Evolutionary conservation across 306 rosid genomes (phyloP).

Genomic region (Acacia confusa): DNA sequence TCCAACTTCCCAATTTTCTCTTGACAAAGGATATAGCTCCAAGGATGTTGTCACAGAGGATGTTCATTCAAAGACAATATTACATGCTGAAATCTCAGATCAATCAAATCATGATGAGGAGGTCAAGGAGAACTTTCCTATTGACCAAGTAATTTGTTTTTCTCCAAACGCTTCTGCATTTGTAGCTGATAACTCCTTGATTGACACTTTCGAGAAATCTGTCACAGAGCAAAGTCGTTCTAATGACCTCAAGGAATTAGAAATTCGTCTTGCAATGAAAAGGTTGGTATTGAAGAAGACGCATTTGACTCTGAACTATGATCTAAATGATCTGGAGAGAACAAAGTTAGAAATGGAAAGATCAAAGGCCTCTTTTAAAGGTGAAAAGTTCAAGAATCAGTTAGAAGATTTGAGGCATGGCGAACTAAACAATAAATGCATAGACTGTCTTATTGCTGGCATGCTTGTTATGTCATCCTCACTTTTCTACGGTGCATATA

Average conservation of each 20-base stretch:
- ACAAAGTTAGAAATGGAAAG: slow-evolving; percentile 63
- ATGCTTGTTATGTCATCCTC: slow-evolving; percentile 64
- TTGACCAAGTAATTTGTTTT: slow-evolving; percentile 46
- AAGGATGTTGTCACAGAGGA: slow-evolving; percentile 37
- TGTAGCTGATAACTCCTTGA: slow-evolving; percentile 32
- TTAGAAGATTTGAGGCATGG: slow-evolving; percentile 64
- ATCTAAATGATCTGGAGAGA: slow-evolving; percentile 61
- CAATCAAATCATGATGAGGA: slow-evolving; percentile 39
- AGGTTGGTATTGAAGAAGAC: slow-evolving; percentile 58
- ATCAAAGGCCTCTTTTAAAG: slow-evolving; percentile 73
- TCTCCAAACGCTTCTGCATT: slow-evolving; percentile 40
- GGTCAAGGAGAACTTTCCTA: slow-evolving; percentile 32
- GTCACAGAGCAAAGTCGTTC: slow-evolving; percentile 66
- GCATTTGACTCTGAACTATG: slow-evolving; percentile 48
- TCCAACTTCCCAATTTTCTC: slow-evolving; percentile 30
- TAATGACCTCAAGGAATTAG: slow-evolving; percentile 68
- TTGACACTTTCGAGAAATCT: slow-evolving; percentile 51
- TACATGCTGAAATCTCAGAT: slow-evolving; percentile 27
- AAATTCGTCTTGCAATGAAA: slow-evolving; percentile 56
- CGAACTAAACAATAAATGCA: slow-evolving; percentile 69
- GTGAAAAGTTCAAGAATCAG: slow-evolving; percentile 72
- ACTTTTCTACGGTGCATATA: slow-evolving; percentile 67
- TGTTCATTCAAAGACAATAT: slow-evolving; percentile 30
- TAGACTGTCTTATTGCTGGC: slow-evolving; percentile 84
- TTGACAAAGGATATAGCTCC: slow-evolving; percentile 32